These are phyloP conservation scores for Globisporangium cylindrosporum DNA, from an alignment of 352 stramenopile species.

Conservation along the genomic window DNA sequence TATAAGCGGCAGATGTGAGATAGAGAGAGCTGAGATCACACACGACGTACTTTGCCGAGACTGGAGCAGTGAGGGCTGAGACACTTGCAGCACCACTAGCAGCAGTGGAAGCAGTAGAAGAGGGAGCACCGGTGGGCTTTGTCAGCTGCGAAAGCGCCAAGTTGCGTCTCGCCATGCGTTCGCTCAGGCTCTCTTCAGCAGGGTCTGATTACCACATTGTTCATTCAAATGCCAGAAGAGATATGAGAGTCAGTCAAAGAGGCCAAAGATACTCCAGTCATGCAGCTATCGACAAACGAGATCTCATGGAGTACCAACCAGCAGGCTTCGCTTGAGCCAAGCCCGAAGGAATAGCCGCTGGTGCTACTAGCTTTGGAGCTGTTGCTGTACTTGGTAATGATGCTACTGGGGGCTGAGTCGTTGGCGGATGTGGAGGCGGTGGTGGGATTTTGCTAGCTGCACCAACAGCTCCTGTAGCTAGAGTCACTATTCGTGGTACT, in stretches of 20 bases:
- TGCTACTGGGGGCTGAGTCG: constrained; percentile 11
- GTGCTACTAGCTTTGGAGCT: background rate
- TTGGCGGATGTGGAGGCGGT: constrained; percentile 40
- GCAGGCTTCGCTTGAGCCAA: background rate
- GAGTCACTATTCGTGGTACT: background rate
- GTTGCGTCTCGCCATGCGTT: constrained; percentile 50
- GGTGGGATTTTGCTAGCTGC: constrained; percentile 28
- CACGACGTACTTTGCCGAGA: background rate
- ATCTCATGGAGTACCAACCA: no score
- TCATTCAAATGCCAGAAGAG: no score
- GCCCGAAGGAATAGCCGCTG: background rate
- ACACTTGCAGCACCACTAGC: background rate
- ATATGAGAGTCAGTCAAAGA: no score
- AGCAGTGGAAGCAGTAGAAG: background rate
- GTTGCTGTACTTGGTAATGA: background rate
- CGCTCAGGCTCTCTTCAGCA: constrained; percentile 21
- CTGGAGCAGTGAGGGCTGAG: constrained; percentile 2
- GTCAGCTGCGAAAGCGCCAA: constrained; percentile 62
- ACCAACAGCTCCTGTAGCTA: background rate
- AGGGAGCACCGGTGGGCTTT: constrained; percentile 14
- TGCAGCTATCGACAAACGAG: no score
- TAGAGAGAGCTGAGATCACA: background rate
- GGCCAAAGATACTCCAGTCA: no score
- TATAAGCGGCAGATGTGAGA: background rate
- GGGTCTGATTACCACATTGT: no score